Evolutionary conservation across 1,284 basidiomycete species (phyloP), one percentile per base, ranked within the genome.

Genomic region (Vanrija humicola): DNA sequence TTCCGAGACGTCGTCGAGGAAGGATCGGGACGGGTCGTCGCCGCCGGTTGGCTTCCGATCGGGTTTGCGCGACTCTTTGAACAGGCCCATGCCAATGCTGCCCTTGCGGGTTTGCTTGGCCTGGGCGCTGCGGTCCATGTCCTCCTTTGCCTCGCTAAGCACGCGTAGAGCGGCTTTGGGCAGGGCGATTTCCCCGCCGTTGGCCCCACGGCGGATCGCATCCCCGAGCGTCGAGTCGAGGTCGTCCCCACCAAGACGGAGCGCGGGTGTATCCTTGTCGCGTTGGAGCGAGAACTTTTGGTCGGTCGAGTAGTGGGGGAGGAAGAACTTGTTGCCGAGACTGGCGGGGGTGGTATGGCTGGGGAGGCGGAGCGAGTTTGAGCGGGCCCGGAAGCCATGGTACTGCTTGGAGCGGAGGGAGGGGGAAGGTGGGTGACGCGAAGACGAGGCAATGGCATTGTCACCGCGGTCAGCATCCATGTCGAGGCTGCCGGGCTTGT

Each of bases 71-170:
- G 65, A 66, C 63, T 77, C 75, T 54, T 70, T 73, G 66, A 78
- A 78, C 46, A 78, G 51, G n/a, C 76, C 76, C 71, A 78, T 73
- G 3, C 75, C 76, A 43, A 78, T 70, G 58, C 71, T 74, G 42
- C 72, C 75, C 60, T 78, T 78, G 40, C 76, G 61, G 7, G 74
- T 76, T 25, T 70, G 68, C 56, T 77, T 77, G 18, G 64, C 64
- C 25, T 50, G 38, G n/a, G 61, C 55, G 19, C 64, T 50, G 18
- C 59, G 42, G 29, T 66, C 64, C 45, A 69, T 52, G 56, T 65
- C 67, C 48, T 69, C 71, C 54, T 74, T 73, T 16, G 70, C 74
- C 52, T 77, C 69, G 19, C 50, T 69, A 10, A 77, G 57, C 1
- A 73, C 72, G 14, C 70, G 58, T 12, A 75, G 56, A 1, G 75